Percentiles rank a stretch among this genome's conserved stretches.
phyloP scores from a whole-genome alignment of 1,139 yeast genomes.

The Schwanniomyces etchellsii region DNA sequence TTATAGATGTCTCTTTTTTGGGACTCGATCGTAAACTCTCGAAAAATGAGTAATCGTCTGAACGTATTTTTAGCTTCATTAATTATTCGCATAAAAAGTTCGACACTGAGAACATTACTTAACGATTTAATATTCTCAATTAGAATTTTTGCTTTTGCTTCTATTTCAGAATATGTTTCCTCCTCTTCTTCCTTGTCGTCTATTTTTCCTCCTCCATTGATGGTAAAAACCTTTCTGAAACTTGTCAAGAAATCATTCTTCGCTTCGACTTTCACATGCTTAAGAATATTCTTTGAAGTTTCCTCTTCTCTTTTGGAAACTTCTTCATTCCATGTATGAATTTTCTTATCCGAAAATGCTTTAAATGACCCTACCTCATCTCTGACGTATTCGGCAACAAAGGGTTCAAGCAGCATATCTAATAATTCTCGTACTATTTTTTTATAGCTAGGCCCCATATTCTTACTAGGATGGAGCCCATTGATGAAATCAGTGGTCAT shows the following conservation, averaged over 20 bases:
- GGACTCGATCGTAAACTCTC: slow-evolving; percentile 28
- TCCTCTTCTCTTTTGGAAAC: slow-evolving; percentile 35
- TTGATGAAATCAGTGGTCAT: slow-evolving; percentile 21
- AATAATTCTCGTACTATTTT: slow-evolving; percentile 32
- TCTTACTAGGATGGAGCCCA: slow-evolving; percentile 21
- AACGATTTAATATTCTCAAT: slow-evolving; percentile 40
- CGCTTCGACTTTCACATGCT: slow-evolving; percentile 36
- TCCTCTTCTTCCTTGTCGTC: slow-evolving; percentile 11
- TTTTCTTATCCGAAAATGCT: slow-evolving; percentile 18
- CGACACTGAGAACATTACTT: slow-evolving; percentile 36
- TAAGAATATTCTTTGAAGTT: slow-evolving; percentile 33
- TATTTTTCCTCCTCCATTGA: slow-evolving; percentile 20
- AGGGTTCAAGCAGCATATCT: slow-evolving; percentile 44
- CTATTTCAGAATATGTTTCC: slow-evolving; percentile 32
- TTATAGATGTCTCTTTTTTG: slow-evolving; percentile 26
- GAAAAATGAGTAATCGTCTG: slow-evolving; percentile 28
- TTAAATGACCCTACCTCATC: slow-evolving; percentile 35
- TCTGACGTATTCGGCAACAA: slow-evolving; percentile 44
- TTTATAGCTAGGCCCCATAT: slow-evolving; percentile 30
- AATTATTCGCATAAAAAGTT: slow-evolving; percentile 31
- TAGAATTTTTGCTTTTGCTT: slow-evolving; percentile 39
- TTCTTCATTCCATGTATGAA: slow-evolving; percentile 30
- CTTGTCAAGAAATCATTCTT: slow-evolving; percentile 47
- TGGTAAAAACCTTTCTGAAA: slow-evolving; percentile 56
- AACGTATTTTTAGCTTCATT: slow-evolving; percentile 35